Conservation (phyloP, 1,139 yeast species). For the Kurtzmaniella quercitrusa region DNA sequence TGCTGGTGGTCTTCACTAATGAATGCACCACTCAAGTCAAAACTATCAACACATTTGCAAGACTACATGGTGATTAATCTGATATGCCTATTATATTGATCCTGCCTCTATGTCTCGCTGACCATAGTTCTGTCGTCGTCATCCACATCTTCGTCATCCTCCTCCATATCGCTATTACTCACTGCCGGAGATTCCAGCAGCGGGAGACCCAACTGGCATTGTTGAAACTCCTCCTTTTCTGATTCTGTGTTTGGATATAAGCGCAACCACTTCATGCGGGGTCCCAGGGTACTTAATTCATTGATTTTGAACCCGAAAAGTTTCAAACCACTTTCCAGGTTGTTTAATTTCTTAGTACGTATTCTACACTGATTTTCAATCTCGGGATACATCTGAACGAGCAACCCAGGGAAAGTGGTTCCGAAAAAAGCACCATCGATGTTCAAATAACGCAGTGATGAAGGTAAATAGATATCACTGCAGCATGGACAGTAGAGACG, state of each 20-base stretch:
- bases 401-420: slow-evolving; percentile 89
- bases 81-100: slow-evolving; percentile 1
- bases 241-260: slow-evolving; percentile 59
- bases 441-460: slow-evolving; percentile 76
- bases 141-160: slow-evolving; percentile 19
- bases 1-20: too few relatives aligned
- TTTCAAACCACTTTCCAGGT: slow-evolving; percentile 60
- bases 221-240: slow-evolving; percentile 56
- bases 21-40: too few relatives aligned
- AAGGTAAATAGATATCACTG: slow-evolving; percentile 84
- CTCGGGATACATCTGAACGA: slow-evolving; percentile 86
- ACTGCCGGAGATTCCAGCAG: slow-evolving; percentile 11
- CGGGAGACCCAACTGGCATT: slow-evolving; percentile 61
- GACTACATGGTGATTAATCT: too few relatives aligned
- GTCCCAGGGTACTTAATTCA: slow-evolving; percentile 75
- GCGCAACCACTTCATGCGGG: slow-evolving; percentile 94
- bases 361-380: slow-evolving; percentile 51
- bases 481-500: slow-evolving; percentile 93
- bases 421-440: slow-evolving; percentile 98
- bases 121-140: slow-evolving; percentile 48
- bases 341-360: slow-evolving; percentile 50
- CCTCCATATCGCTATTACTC: slow-evolving; percentile 17
- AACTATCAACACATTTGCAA: too few relatives aligned
- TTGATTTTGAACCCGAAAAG: slow-evolving; percentile 85
- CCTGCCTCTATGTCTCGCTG: slow-evolving; percentile 21